phyloP scores from a whole-genome alignment of 768 basidiomycete genomes.

The Tricholoma furcatifolium region DNA sequence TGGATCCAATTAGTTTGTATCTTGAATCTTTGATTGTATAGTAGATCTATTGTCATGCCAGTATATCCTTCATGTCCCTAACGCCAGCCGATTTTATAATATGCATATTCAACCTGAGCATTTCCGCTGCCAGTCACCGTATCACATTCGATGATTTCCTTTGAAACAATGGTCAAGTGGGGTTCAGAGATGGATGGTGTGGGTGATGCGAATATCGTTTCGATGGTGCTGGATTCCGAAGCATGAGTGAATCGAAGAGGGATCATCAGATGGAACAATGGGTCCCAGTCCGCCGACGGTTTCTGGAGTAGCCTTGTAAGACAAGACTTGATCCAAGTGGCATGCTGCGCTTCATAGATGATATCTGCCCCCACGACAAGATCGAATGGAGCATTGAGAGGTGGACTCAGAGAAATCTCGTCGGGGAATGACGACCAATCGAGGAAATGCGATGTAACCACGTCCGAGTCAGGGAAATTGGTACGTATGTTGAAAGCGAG shows the following conservation, averaged over 20 bases:
- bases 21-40: slow-evolving; percentile 7
- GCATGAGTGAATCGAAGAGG: slow-evolving; percentile 68
- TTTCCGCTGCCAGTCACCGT: slow-evolving; percentile 34
- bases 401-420: slow-evolving; percentile 7
- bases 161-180: slow-evolving; percentile 49
- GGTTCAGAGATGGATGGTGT: not conserved
- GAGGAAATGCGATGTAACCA: slow-evolving; percentile 33
- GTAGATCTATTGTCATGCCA: slow-evolving; percentile 5
- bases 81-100: slow-evolving; percentile 74
- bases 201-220: slow-evolving; percentile 45
- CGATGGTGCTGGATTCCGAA: slow-evolving; percentile 57
- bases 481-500: slow-evolving; percentile 55
- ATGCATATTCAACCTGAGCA: slow-evolving; percentile 65
- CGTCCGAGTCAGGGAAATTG: slow-evolving; percentile 43
- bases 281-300: slow-evolving; percentile 16
- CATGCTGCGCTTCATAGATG: slow-evolving; percentile 73
- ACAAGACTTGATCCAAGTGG: slow-evolving; percentile 65
- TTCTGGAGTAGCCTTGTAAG: slow-evolving; percentile 48
- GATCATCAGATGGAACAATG: slow-evolving; percentile 72
- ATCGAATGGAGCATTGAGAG: slow-evolving; percentile 52
- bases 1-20: slow-evolving; percentile 15
- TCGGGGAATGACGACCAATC: slow-evolving; percentile 57
- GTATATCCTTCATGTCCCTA: slow-evolving; percentile 8
- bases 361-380: slow-evolving; percentile 81
- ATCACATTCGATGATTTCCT: slow-evolving; percentile 56